A percentile compares a stretch with the other conserved stretches of the same genome.
Evolutionary conservation across 495 filamentous ascomycete species (phyloP).

Genomic region (Annulohypoxylon bovei): DNA sequence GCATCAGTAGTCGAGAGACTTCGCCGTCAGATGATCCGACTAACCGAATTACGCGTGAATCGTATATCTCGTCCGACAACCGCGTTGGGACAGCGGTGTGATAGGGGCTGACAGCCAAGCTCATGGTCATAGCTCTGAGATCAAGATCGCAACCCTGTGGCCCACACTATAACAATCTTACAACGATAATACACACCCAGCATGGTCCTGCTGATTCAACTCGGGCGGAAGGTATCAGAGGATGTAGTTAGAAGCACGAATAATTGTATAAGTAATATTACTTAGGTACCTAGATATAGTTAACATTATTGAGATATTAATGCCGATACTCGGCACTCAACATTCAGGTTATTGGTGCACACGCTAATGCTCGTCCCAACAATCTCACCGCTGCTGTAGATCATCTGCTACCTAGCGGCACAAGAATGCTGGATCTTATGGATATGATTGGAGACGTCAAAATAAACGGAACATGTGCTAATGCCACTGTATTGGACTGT

Average conservation of each 20-base stretch:
- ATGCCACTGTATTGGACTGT: too few species aligned
- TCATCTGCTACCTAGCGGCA: neutral
- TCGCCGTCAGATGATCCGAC: neutral
- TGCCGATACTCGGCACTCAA: neutral
- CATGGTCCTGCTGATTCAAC: neutral
- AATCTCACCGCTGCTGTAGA: constrained; percentile 1
- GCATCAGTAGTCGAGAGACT: constrained; percentile 1
- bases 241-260: neutral
- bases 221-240: neutral
- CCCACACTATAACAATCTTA: neutral
- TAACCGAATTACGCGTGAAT: neutral
- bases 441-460: neutral
- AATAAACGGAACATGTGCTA: too few species aligned
- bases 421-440: neutral
- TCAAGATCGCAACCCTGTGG: neutral
- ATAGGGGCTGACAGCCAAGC: neutral
- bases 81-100: neutral
- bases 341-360: neutral
- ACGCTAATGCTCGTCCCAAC: neutral
- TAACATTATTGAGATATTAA: neutral
- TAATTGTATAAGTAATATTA: neutral
- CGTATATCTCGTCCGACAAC: constrained; percentile 9
- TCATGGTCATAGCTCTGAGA: neutral
- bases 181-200: neutral
- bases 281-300: neutral